Percentiles rank a stretch among this genome's conserved stretches.
Evolutionary conservation across 306 rosid species (phyloP).

Genomic region (Luffa acutangula): DNA sequence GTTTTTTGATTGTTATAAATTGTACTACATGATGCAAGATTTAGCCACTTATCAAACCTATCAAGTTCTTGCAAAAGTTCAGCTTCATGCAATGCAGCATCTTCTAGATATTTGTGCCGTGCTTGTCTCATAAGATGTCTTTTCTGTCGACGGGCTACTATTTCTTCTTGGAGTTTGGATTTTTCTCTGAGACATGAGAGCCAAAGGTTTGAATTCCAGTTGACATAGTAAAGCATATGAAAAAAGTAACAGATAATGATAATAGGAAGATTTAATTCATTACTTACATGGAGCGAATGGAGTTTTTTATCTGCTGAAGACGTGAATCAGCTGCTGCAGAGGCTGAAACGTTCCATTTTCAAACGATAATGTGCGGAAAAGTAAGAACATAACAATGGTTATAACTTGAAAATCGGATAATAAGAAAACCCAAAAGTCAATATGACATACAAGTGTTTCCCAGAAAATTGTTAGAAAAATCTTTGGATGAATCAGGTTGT

Average conservation of each 20-base stretch:
- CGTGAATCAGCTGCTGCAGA: constrained; percentile 40
- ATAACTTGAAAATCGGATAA: neutral
- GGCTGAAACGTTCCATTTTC: constrained; percentile 32
- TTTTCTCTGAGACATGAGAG: constrained; percentile 44
- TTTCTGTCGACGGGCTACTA: constrained; percentile 62
- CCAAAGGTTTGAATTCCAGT: neutral
- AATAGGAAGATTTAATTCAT: neutral
- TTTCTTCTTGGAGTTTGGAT: constrained; percentile 56
- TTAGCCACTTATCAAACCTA: constrained; percentile 34
- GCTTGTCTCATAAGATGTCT: constrained; percentile 50
- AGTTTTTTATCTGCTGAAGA: constrained; percentile 64
- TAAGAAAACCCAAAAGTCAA: neutral
- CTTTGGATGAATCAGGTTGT: constrained; percentile 24
- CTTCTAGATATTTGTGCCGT: constrained; percentile 69
- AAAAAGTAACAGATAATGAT: neutral
- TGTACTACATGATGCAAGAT: constrained; percentile 2
- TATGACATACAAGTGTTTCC: neutral
- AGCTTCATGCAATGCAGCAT: constrained; percentile 63
- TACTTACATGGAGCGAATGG: constrained; percentile 66
- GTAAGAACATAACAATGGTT: neutral
- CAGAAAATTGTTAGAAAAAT: constrained; percentile 22
- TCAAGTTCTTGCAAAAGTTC: constrained; percentile 80
- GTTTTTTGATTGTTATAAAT: neutral
- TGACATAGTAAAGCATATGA: neutral
- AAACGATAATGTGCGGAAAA: neutral